A percentile compares a stretch with the other conserved stretches of the same genome.
Conservation (phyloP, 257 asterid species). For the Solanum chaucha region DNA sequence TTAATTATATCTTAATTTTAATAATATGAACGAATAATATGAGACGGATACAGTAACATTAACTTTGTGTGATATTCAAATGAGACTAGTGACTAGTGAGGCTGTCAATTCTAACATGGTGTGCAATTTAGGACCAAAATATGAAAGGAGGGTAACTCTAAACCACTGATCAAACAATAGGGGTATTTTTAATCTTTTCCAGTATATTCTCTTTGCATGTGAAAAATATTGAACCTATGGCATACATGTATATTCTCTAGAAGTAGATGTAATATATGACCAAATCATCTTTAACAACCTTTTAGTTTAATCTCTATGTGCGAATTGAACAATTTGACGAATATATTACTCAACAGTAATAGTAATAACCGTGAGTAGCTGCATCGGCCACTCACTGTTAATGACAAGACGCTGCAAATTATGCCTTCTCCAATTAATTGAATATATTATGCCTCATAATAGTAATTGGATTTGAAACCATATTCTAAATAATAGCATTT, state of each 20-base stretch:
- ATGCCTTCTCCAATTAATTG: too few relatives aligned
- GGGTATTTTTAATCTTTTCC: not conserved
- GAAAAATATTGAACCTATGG: not conserved
- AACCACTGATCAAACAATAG: not conserved
- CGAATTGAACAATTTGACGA: not conserved
- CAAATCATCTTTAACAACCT: not conserved
- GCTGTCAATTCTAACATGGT: not conserved
- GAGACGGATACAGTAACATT: not conserved
- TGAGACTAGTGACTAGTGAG: too few relatives aligned
- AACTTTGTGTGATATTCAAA: not conserved
- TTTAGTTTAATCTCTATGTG: not conserved
- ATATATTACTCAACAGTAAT: too few relatives aligned
- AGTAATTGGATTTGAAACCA: too few relatives aligned
- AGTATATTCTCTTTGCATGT: not conserved
- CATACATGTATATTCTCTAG: not conserved
- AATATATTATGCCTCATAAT: too few relatives aligned
- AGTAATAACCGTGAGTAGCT: too few relatives aligned
- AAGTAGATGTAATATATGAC: not conserved
- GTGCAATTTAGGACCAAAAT: not conserved
- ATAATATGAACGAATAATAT: too few relatives aligned
- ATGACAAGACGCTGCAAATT: too few relatives aligned
- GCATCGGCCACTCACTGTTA: too few relatives aligned
- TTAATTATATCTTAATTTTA: not conserved
- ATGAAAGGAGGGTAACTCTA: not conserved
- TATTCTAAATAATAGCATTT: not conserved